phyloP scores from a whole-genome alignment of 805 yeast species.

The Lipomyces orientalis region DNA sequence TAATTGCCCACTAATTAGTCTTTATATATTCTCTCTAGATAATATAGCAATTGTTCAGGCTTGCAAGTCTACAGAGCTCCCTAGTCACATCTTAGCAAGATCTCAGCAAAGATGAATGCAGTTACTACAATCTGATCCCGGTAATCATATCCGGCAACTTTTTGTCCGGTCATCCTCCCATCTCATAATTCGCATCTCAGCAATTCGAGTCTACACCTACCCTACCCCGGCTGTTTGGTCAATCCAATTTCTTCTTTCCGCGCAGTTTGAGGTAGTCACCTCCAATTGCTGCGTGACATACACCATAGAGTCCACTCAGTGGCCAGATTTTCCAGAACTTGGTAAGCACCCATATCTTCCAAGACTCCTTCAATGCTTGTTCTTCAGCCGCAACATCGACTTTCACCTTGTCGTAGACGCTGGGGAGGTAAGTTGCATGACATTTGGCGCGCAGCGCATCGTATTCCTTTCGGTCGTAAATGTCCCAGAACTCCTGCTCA shows the following conservation, averaged over 20 bases:
- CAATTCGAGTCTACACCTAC: too few species aligned
- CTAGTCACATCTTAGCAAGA: background rate
- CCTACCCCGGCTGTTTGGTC: background rate
- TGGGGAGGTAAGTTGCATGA: conserved; percentile 3
- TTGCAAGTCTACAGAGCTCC: background rate
- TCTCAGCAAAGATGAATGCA: background rate
- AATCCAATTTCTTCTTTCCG: background rate
- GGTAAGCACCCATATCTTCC: background rate
- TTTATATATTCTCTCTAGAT: background rate
- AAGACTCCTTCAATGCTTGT: background rate
- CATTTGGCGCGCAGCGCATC: conserved; percentile 7
- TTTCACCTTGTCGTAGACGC: conserved; percentile 9
- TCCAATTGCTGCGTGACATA: conserved; percentile 1
- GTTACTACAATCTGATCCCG: background rate
- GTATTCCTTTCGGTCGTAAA: conserved; percentile 8
- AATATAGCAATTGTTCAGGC: background rate
- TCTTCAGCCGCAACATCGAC: conserved; percentile 10
- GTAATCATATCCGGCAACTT: background rate
- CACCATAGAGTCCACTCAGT: conserved; percentile 6
- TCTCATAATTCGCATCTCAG: background rate
- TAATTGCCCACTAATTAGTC: background rate
- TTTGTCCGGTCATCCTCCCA: background rate
- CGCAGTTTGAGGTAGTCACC: conserved; percentile 9
- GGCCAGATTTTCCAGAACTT: conserved; percentile 8
- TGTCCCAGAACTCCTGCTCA: conserved; percentile 6